Evolutionary conservation across 345 rosid species (phyloP), one percentile per base, ranked within the genome.

Genomic region (Erucastrum elatum): DNA sequence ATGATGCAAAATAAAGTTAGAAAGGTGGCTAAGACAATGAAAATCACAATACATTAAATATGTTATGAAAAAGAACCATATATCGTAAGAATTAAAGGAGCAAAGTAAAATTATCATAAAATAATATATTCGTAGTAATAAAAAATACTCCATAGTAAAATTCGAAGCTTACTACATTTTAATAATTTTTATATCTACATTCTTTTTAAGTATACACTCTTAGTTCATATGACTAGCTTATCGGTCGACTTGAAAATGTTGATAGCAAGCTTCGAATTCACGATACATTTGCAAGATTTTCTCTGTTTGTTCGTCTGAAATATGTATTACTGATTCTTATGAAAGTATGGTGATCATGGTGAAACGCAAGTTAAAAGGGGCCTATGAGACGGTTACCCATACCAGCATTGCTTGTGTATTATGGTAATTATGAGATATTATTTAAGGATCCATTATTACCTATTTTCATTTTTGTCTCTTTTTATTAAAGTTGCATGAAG

Each of bases 401-500:
- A 37, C 27, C 37, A 11, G 35, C 15, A 29, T 5, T 12, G 65
- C 37, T 2, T 12, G 17, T 12, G 5, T n/a, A 63, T 16, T n/a
- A 61, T 27, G 34, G 39, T 30, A 62, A 62, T 30, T 6, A n/a
- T 33, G 12, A 7, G 7, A 31, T 61, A 30, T 1, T 34, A 64
- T 4, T 16, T 64, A 63, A 46, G 62, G 49, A 73, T 31, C 46
- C 61, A 73, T 30, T 62, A 30, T 62, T 49, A 31, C 21, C n/a
- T 63, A 71, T 34, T 56, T 29, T 16, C 5, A 2, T 2, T 39
- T n/a, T 66, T 15, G 37, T 17, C 60, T 65, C 66, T 31, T 59
- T 58, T 27, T 39, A 11, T 30, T n/a, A 30, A 59, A 76, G 27
- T 68, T 44, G 26, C 68, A 68, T 31, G 34, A 76, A 46, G 51